Evolutionary conservation across 768 basidiomycete genomes (phyloP).

Genomic region (Amanita inopinata): DNA sequence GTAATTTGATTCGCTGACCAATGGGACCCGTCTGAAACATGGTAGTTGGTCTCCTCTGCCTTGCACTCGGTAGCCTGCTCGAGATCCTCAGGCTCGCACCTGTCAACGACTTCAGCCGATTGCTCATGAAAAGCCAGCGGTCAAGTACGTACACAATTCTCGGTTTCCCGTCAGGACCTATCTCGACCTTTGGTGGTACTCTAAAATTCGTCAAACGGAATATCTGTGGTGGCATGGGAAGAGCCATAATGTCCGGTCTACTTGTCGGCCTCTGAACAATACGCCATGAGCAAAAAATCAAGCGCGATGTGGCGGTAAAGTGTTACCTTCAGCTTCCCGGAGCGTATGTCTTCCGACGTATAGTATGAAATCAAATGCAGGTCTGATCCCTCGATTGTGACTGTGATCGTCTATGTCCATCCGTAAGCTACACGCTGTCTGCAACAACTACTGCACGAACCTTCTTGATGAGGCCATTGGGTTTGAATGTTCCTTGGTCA

Average conservation of each 20-base stretch:
- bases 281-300: slow-evolving; percentile 7
- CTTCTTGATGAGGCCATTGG: slow-evolving; percentile 77
- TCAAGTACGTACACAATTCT: slow-evolving; percentile 45
- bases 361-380: slow-evolving; percentile 83
- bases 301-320: neutral
- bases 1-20: slow-evolving; percentile 24
- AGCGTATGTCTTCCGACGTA: slow-evolving; percentile 66
- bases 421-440: slow-evolving; percentile 1
- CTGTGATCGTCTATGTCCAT: slow-evolving; percentile 65
- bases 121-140: neutral
- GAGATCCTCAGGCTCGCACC: slow-evolving; percentile 35
- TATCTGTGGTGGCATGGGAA: slow-evolving; percentile 68
- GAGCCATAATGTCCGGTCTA: slow-evolving; percentile 59
- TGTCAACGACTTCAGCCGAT: slow-evolving; percentile 13
- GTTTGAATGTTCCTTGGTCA: slow-evolving; percentile 55
- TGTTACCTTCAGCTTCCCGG: slow-evolving; percentile 49
- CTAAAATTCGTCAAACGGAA: slow-evolving; percentile 77
- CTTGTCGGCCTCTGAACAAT: slow-evolving; percentile 48
- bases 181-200: slow-evolving; percentile 71
- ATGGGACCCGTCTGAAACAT: slow-evolving; percentile 28
- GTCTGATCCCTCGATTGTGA: slow-evolving; percentile 68
- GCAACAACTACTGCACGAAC: slow-evolving; percentile 21
- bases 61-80: slow-evolving; percentile 39
- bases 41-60: slow-evolving; percentile 36
- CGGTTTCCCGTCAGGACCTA: slow-evolving; percentile 58